Evolutionary conservation across 257 asterid species (phyloP), one percentile per base, ranked within the genome.

Genomic region (Penstemon newberryi): DNA sequence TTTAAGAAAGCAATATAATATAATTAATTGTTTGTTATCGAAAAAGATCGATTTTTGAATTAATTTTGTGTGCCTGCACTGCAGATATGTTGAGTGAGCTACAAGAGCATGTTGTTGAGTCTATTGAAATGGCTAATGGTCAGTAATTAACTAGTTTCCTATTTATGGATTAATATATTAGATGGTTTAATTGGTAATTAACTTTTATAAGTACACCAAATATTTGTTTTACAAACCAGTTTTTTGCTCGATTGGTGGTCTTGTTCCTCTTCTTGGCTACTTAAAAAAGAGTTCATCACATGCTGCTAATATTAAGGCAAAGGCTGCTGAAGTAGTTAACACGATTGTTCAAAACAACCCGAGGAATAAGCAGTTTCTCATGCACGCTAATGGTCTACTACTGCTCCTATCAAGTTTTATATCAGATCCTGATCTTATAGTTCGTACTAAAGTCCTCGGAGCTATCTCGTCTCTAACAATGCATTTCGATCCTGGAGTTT

Each of bases 81-180:
- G 63, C 83, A 91, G 97, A 75, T 77, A 74, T 94, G 89, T 66
- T 90, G 85, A 95, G 91, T 80, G 99, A 94, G 87, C 85, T 91
- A 8, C 93, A 94, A 74, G 97, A 94, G 55, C 99, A 94, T 15
- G 18, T 15, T 55, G 99, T 94, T 0, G 97, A 90, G 72, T 83
- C 91, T 4, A 89, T 93, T 54, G 99, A 94, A 75, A 83, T 82
- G 85, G 99, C 99, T 40, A 89, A 94, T 76, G 99, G 99, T 94
- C 66, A 82, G 97, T 79, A 15, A 15, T 15, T 15, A 15, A 15
- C 67, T 61, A 40, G 56, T 47, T 5, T 50, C 44, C 41, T 44
- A 13, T 41, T 47, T 36, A 2, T 25, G 40, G 25, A 43, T 45
- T 45, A 41, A 61, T 64, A 18, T 12, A 15, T 49, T 41, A 4